Conservation (phyloP, 164 flowering plant genomes). For the Santalum album region DNA sequence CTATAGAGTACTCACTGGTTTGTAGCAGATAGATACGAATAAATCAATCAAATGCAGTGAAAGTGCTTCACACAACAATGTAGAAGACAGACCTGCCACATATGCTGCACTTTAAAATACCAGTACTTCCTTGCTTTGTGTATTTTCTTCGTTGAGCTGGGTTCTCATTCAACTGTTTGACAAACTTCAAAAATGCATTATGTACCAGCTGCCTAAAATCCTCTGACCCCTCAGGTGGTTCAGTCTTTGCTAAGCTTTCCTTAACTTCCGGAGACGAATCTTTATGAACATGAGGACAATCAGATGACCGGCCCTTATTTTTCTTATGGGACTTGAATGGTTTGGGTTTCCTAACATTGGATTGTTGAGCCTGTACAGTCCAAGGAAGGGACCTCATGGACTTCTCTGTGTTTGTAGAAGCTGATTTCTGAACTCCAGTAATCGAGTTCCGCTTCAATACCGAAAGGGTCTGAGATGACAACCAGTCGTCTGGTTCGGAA, state of each 20-base stretch:
- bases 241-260: constrained; percentile 17
- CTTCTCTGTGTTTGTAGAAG: constrained; percentile 21
- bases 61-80: constrained; percentile 17
- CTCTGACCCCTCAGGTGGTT: constrained; percentile 48
- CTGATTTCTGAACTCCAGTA: constrained; percentile 1
- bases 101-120: constrained; percentile 42
- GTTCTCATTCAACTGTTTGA: constrained; percentile 52
- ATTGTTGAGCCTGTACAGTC: constrained; percentile 8
- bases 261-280: constrained; percentile 15
- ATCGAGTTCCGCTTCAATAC: neutral
- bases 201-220: constrained; percentile 55
- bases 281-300: constrained; percentile 8
- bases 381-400: constrained; percentile 26
- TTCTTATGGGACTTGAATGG: constrained; percentile 13
- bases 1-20: constrained; percentile 11
- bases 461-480: constrained; percentile 7
- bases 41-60: constrained; percentile 14
- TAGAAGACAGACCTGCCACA: constrained; percentile 73
- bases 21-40: constrained; percentile 12
- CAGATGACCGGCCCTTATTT: constrained; percentile 12
- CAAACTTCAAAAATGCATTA: constrained; percentile 44
- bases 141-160: constrained; percentile 34
- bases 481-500: constrained; percentile 8
- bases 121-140: constrained; percentile 38
- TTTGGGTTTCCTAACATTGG: constrained; percentile 13